Conservation (phyloP, 495 filamentous ascomycete species). For the Lasiosphaeris hirsuta region DNA sequence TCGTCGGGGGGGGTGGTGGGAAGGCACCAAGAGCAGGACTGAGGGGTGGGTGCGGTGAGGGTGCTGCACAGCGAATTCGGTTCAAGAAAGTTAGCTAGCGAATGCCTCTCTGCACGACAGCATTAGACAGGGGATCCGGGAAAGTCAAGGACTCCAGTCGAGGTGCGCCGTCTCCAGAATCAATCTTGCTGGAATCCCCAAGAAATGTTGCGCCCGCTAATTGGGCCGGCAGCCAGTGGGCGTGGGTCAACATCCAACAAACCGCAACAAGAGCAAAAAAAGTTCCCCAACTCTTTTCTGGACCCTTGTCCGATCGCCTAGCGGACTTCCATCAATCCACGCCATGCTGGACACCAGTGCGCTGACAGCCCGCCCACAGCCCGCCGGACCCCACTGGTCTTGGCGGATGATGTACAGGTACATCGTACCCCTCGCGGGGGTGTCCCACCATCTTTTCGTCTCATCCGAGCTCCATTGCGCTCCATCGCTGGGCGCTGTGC, state of each 20-base stretch:
- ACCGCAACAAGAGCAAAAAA: conserved; percentile 15
- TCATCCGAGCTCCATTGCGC: conserved; percentile 13
- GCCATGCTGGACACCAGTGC: conserved; percentile 6
- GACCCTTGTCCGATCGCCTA: conserved; percentile 30
- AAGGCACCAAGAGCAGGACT: conserved; percentile 1
- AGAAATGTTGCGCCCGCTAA: conserved; percentile 24
- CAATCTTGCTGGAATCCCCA: conserved; percentile 21
- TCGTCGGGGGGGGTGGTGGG: conserved; percentile 16
- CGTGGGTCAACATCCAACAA: conserved; percentile 34
- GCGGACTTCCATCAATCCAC: conserved; percentile 28
- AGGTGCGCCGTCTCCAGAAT: neutral
- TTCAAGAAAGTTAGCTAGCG: conserved; percentile 3
- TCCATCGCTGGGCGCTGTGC: neutral
- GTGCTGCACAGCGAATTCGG: conserved; percentile 9
- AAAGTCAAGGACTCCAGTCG: conserved; percentile 7
- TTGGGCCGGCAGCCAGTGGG: conserved; percentile 21
- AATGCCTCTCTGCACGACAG: conserved; percentile 1
- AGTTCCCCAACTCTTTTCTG: conserved; percentile 39
- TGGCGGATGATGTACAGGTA: conserved; percentile 31
- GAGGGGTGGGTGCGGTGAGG: conserved; percentile 2
- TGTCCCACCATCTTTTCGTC: conserved; percentile 16
- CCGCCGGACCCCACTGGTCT: conserved; percentile 13
- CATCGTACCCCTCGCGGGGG: conserved; percentile 7
- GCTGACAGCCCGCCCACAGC: conserved; percentile 19
- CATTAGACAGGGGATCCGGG: neutral